Evolutionary conservation across 805 yeast species (phyloP).

Genomic region (Suhomyces faveliae): DNA sequence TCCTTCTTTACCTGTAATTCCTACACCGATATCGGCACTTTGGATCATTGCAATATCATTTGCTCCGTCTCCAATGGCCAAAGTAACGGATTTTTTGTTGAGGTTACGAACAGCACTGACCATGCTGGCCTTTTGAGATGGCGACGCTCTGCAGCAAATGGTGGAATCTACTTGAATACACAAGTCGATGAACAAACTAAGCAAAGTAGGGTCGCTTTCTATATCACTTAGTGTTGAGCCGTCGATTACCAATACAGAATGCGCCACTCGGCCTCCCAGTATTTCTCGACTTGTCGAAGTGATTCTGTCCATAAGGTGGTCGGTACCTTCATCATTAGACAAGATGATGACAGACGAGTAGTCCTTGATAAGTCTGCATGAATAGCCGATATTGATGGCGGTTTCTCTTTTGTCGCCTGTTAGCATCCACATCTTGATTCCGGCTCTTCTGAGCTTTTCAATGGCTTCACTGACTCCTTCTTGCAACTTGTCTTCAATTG

Average conservation of each 20-base stretch:
- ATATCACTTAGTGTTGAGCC: constrained; percentile 80
- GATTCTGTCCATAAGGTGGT: constrained; percentile 64
- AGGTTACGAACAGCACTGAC: constrained; percentile 76
- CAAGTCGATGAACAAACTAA: constrained; percentile 77
- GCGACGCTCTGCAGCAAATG: constrained; percentile 94
- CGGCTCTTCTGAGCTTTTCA: constrained; percentile 88
- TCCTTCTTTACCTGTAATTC: constrained; percentile 97
- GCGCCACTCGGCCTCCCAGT: constrained; percentile 76
- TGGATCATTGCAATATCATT: constrained; percentile 99
- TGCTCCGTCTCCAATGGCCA: constrained; percentile 99
- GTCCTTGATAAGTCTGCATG: constrained; percentile 90
- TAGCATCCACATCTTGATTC: constrained; percentile 95
- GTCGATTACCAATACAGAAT: constrained; percentile 90
- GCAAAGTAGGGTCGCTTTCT: constrained; percentile 68
- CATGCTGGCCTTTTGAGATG: constrained; percentile 92
- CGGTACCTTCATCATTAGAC: constrained; percentile 44
- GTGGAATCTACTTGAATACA: constrained; percentile 89
- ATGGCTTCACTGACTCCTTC: constrained; percentile 96
- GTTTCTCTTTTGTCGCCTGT: constrained; percentile 99
- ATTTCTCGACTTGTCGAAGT: constrained; percentile 75
- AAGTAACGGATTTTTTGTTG: constrained; percentile 68
- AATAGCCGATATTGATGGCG: constrained; percentile 94
- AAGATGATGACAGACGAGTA: constrained; percentile 85
- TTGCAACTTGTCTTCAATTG: constrained; percentile 95
- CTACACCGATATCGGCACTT: constrained; percentile 96